Conservation (phyloP, 345 rosid species). For the Euphorbia peplus region DNA sequence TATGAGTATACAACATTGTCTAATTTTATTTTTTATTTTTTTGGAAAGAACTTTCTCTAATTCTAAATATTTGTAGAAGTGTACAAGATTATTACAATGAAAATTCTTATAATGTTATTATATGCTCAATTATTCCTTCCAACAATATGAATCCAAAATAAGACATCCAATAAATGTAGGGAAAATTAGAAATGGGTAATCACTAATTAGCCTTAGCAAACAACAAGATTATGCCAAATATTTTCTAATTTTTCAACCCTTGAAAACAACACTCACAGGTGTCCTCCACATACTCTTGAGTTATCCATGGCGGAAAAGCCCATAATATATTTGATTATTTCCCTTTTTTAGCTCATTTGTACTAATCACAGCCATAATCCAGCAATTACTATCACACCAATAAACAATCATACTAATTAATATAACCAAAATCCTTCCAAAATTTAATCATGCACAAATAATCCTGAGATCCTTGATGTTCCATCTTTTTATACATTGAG, state of each 20-base stretch:
- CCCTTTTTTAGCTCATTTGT: neutral
- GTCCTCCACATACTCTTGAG: neutral
- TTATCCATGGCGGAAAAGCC: neutral
- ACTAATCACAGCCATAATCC: neutral
- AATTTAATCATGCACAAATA: no score
- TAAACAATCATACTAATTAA: neutral
- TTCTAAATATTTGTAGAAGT: no score
- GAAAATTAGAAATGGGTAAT: no score
- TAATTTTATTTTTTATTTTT: no score
- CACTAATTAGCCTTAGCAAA: neutral
- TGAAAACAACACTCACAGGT: neutral
- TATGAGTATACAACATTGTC: no score
- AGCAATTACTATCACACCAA: neutral
- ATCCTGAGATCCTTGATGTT: no score
- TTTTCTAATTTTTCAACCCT: neutral
- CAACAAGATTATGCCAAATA: neutral
- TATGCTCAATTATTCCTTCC: no score
- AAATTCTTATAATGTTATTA: no score
- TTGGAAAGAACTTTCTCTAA: no score
- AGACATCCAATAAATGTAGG: neutral
- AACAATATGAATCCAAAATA: neutral
- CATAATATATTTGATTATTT: neutral
- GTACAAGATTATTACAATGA: no score
- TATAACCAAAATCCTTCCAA: neutral
- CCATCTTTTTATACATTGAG: no score